Evolutionary conservation across 2,329 filamentous ascomycete genomes (phyloP), one percentile per base, ranked within the genome.

Genomic region (Cladophialophora carrionii): DNA sequence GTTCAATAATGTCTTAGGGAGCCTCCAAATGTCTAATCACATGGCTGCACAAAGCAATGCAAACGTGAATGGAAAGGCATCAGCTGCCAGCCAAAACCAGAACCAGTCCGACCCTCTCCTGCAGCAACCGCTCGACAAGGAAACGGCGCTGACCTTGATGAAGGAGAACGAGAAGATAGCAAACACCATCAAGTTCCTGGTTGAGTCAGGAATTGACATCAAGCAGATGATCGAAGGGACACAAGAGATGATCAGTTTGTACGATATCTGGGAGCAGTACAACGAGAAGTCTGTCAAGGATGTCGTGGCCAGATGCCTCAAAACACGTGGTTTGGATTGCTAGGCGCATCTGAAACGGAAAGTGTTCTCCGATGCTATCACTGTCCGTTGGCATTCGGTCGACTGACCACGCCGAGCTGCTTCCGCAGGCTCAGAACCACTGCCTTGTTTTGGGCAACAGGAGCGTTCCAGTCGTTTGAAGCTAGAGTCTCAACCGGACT

Each of bases 201-300:
- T 92, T 0, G 92, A 96, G 74, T 95, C 91, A 72, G 89, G 87
- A 63, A 86, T 96, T 51, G 91, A 96, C 72, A 90, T 96, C 73
- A 87, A 91, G 70, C 89, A 88, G 34, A 88, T 96, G 76, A 89
- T 96, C 57, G 91, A 96, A 77, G 92, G 90, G 73, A 94, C 91
- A 0, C 93, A 97, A 78, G 93, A 96, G 78, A 85, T 96, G 68
- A 91, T 97, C 60, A 93, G 91, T 3, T 85, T 96, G 68, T 96
- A 96, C 75, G 91, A 96, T 73, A 78, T 86, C 0, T 89, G 87
- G 87, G 87, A 89, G 70, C 80, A 81, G 65, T 89, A 87, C 73
- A 85, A 80, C 61, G 87, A 89, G 72, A 87, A 88, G 75, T 79
- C 80, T 14, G 87, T 86, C 72, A 88, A 87, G 75, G 87, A 89